A percentile compares a stretch with the other conserved stretches of the same genome.
Evolutionary conservation across 345 rosid genomes (phyloP).

Genomic region (Camelina hispida): DNA sequence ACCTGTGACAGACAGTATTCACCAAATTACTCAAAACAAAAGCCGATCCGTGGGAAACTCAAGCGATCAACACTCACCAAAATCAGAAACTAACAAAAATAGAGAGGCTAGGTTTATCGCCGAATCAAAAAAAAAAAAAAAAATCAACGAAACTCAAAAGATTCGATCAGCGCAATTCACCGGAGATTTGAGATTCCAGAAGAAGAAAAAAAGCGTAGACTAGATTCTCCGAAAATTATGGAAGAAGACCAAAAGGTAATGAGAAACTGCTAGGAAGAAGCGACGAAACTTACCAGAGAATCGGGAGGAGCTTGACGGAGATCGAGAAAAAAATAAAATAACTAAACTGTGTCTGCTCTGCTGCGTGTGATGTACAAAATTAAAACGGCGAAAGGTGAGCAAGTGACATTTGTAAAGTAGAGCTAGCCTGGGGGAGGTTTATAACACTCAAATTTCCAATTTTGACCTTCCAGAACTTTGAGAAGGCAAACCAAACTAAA

Average conservation of each 20-base stretch:
- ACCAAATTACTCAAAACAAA: constrained; percentile 17
- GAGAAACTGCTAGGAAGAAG: constrained; percentile 18
- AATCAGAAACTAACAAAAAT: not conserved
- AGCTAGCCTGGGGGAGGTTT: constrained; percentile 20
- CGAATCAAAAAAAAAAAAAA: not conserved
- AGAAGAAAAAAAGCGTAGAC: not conserved
- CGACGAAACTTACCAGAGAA: constrained; percentile 35
- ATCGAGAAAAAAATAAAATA: constrained; percentile 22
- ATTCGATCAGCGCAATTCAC: constrained; percentile 27
- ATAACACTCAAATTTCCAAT: not conserved
- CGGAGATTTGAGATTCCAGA: constrained; percentile 17
- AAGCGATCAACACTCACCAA: constrained; percentile 11
- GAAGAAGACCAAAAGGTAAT: not conserved
- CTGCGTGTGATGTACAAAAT: constrained; percentile 19
- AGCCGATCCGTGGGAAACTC: constrained; percentile 21
- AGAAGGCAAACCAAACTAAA: constrained; percentile 30
- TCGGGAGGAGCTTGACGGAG: constrained; percentile 36
- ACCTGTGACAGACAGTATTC: constrained; percentile 37
- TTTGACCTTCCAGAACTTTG: constrained; percentile 38
- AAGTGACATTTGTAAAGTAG: constrained; percentile 5
- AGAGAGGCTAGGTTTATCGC: not conserved
- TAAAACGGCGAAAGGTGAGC: constrained; percentile 4
- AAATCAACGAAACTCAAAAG: not conserved
- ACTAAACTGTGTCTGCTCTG: not conserved
- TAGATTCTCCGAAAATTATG: constrained; percentile 18